Base-by-base conservation (phyloP, 225 moss, liverwort and hornwort species). In the Neckera pumila region DNA sequence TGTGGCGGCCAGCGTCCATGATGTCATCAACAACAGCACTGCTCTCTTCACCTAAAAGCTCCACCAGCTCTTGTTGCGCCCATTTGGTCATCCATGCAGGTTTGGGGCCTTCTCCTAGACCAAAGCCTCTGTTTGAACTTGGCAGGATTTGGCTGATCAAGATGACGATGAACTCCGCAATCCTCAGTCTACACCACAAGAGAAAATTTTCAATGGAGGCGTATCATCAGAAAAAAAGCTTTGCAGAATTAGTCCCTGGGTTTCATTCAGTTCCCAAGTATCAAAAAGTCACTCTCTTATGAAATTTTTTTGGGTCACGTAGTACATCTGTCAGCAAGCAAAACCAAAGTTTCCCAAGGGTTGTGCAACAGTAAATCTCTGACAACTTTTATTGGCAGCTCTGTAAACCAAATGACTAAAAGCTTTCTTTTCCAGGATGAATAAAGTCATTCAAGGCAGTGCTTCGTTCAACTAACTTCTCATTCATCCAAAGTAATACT, bases 111-210 rank as follows among this genome's bases (percentile, higher is more conserved):
- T 98, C 98, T 36, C 87, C 90, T 64, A 56, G 87, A 84, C 93
- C 92, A 5, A 87, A 82, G 81, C 89, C 86, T 79, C 57, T 6
- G 66, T 34, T 88, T 80, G 90, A 89, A 58, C 87, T 87, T 65
- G 90, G 94, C 66, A 98, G 92, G n/a, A 98, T 90, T 88, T 94
- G 95, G 86, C 95, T 94, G 64, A 98, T 90, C 88, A 98, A 94
- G 84, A 98, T 86, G 40, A 98, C 95, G 17, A 98, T 89, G 91
- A 98, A 97, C 92, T 98, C 98, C 62, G 97, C 96, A 90, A 97
- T 95, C 84, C 92, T 93, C 90, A 96, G 92, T 86, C 98, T 98
- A n/a, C 43, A n/a, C 43, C 66, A 76, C 85, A 61, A 19, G 40
- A 27, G 34, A 45, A 45, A 33, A 34, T 45, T 16, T 56, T 57